Base-by-base conservation (phyloP, 805 yeast species). In the Cyberlindnera meyerae region DNA sequence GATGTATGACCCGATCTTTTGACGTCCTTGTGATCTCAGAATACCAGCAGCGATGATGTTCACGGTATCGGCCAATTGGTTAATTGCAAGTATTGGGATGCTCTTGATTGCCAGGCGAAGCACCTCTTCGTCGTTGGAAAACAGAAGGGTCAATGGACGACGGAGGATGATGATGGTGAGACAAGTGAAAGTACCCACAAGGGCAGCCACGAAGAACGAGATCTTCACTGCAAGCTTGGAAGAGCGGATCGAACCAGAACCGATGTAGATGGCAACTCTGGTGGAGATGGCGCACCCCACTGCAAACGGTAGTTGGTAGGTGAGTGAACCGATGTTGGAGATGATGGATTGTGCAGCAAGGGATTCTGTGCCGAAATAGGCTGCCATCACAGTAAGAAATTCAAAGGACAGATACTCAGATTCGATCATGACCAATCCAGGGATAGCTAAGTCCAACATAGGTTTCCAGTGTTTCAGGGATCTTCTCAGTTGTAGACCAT, bases 381-480 rank as follows among this genome's bases (percentile, higher is more conserved):
- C 71, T 11, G 90, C 75, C 34, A 81, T 73, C 27, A 83, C 63
- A 0, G 90, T 81, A 59, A 82, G 62, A 18, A 81, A 61, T 54
- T 83, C 93, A 59, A 79, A 83, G 0, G 90, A 86, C 24, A 80
- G 51, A 55, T 79, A 82, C 53, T 83, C 93, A 6, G 85, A 78
- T 54, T 80, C 88, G 16, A 80, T 71, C 80, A 82, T 82, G 24
- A 82, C 62, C 18, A 82, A 70, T 2, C 93, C 90, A 0, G 88
- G 85, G 2, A 82, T 43, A 0, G 89, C 87, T 28, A 82, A 65
- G 36, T 61, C 67, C 18, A 72, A 63, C 70, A 76, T 72, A 40
- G 75, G 78, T 15, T 61, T 63, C 79, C 88, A 76, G 47, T 75
- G 75, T 4, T 64, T 58, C 39, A 77, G 66, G 5, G 77, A 69